phyloP scores from a whole-genome alignment of 1,139 yeast genomes.

The Taphrina sp. region DNA sequence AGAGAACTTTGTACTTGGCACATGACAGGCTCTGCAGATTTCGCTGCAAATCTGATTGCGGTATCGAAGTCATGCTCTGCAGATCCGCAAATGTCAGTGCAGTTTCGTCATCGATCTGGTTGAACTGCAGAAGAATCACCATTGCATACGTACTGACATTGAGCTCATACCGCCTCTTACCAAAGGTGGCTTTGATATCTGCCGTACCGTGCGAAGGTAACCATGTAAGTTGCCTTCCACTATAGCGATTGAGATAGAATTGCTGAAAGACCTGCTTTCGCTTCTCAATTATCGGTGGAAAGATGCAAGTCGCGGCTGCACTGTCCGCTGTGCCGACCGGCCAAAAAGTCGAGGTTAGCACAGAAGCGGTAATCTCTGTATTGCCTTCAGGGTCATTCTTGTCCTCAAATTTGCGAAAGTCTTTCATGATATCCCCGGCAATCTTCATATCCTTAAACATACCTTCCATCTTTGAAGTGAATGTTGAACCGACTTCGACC shows the following conservation, averaged over 20 bases:
- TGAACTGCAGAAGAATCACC: constrained; percentile 69
- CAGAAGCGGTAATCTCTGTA: constrained; percentile 40
- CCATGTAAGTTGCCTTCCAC: constrained; percentile 77
- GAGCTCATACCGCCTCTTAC: constrained; percentile 70
- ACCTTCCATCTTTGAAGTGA: constrained; percentile 76
- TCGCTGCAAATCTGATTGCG: constrained; percentile 66
- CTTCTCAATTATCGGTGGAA: constrained; percentile 52
- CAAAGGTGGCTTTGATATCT: constrained; percentile 55
- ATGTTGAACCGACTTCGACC: constrained; percentile 76
- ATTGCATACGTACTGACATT: constrained; percentile 81
- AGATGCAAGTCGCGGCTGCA: constrained; percentile 48
- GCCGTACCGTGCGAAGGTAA: constrained; percentile 70
- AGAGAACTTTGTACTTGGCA: constrained; percentile 69
- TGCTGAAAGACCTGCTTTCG: constrained; percentile 50
- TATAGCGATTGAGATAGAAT: constrained; percentile 62
- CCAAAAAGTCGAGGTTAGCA: constrained; percentile 60
- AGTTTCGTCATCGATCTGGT: constrained; percentile 54
- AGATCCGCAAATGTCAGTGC: constrained; percentile 63
- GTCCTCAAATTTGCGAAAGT: constrained; percentile 49
- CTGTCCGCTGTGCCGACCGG: constrained; percentile 56
- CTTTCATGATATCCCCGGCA: constrained; percentile 60
- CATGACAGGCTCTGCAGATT: constrained; percentile 84
- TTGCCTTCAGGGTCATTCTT: constrained; percentile 38
- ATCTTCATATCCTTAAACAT: constrained; percentile 80
- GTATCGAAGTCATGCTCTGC: constrained; percentile 64